Evolutionary conservation across 768 basidiomycete species (phyloP).

Genomic region (Pleurotus platypus): DNA sequence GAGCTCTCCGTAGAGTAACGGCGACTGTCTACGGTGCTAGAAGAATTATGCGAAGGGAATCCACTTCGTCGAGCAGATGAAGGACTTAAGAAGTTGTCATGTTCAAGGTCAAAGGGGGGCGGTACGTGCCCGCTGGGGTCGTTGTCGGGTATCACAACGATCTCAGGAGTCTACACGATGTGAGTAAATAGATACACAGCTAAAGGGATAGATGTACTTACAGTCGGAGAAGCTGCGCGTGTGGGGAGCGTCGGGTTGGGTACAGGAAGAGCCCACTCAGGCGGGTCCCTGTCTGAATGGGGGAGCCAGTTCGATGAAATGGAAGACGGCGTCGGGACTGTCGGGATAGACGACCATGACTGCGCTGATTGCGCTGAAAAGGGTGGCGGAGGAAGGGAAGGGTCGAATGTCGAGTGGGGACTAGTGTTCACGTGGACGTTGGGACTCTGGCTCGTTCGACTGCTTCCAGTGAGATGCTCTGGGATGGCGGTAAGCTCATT

Average conservation of each 20-base stretch:
- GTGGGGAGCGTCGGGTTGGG: not conserved
- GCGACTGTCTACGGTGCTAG: not conserved
- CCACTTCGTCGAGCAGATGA: not conserved
- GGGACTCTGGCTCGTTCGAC: conserved; percentile 3
- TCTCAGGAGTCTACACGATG: not conserved
- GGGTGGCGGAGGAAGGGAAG: conserved; percentile 2
- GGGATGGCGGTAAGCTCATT: conserved; percentile 4
- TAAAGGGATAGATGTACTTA: not conserved
- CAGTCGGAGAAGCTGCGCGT: not conserved
- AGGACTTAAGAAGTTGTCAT: conserved; percentile 5
- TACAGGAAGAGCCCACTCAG: not conserved
- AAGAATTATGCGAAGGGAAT: not conserved
- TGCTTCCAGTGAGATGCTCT: conserved; percentile 4
- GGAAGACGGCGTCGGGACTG: conserved; percentile 5
- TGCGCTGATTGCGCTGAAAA: not conserved
- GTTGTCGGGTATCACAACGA: conserved; percentile 2
- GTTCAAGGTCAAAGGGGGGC: not conserved
- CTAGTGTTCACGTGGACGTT: not conserved
- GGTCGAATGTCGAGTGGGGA: conserved; percentile 1
- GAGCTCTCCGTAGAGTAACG: not conserved
- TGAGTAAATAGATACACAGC: not conserved
- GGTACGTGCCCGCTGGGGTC: not conserved
- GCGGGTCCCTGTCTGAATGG: not conserved
- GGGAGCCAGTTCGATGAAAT: not conserved
- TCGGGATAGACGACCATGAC: conserved; percentile 1